A percentile compares a stretch with the other conserved stretches of the same genome.
These are phyloP conservation scores for Nicotiana obtusifolia DNA, from an alignment of 257 asterid genomes.

Conservation along the genomic window DNA sequence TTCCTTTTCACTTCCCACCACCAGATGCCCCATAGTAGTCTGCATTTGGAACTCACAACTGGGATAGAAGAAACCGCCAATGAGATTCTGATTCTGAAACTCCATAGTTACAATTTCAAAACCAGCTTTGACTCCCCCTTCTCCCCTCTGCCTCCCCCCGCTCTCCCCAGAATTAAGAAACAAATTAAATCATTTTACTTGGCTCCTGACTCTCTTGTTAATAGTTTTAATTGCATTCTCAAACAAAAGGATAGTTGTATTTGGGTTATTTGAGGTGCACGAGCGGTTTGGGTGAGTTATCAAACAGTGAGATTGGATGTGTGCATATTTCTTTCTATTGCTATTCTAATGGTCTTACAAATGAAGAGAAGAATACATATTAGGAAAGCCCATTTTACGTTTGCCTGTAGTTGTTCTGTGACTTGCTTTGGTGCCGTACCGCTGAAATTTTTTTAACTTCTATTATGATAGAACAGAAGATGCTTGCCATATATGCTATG, in stretches of 20 bases:
- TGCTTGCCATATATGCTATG: conserved; percentile 2
- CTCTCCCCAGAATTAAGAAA: background rate
- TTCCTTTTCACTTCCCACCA: background rate
- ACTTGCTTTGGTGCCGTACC: background rate
- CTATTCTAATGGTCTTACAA: background rate
- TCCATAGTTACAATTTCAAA: background rate
- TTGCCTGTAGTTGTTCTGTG: background rate
- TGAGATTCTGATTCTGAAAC: background rate
- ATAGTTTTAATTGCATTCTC: background rate
- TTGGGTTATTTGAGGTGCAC: background rate
- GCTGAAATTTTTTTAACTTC: background rate
- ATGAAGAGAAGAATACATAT: conserved; percentile 1
- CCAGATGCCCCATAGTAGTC: background rate
- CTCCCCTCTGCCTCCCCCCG: background rate
- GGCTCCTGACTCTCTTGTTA: background rate
- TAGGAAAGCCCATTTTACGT: background rate
- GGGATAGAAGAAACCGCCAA: background rate
- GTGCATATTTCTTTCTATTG: background rate
- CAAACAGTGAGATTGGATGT: background rate
- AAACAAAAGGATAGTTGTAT: background rate
- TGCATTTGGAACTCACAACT: background rate
- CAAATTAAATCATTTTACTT: background rate
- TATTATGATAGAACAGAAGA: background rate
- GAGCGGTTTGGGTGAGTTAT: background rate
- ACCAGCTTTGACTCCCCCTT: background rate